Conservation (phyloP, 179 eudicot species). For the Beta lomatogona region DNA sequence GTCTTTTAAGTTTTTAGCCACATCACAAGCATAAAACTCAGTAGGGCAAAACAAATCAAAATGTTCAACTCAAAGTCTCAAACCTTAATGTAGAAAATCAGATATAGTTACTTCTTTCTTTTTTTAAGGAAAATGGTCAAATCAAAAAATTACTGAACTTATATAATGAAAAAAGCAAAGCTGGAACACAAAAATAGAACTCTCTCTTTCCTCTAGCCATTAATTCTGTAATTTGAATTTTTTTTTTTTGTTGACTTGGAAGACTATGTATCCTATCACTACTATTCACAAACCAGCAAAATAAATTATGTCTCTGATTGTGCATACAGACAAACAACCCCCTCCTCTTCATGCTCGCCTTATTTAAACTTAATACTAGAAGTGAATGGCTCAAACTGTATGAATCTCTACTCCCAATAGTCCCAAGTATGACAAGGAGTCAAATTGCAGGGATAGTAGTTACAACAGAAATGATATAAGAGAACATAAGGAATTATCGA, state of each 20-base stretch:
- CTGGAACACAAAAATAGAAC: background rate
- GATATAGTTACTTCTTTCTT: too few species aligned
- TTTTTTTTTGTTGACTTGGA: background rate
- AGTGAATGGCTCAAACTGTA: background rate
- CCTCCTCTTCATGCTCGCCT: background rate
- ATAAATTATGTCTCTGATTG: background rate
- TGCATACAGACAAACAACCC: background rate
- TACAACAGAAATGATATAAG: background rate
- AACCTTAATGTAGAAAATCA: background rate
- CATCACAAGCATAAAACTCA: background rate
- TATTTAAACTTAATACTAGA: background rate
- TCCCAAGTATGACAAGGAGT: background rate
- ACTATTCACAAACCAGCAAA: background rate
- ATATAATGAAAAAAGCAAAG: background rate
- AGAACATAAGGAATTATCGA: background rate
- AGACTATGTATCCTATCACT: background rate
- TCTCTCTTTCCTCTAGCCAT: background rate
- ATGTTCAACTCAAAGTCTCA: background rate
- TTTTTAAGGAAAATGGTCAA: background rate
- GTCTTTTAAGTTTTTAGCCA: background rate
- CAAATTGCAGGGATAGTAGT: background rate
- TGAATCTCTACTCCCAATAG: too few species aligned
- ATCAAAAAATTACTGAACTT: background rate
- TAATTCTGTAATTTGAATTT: background rate
- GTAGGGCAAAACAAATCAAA: background rate